These are phyloP conservation scores for Cryptomeria japonica DNA, from an alignment of 75 land plant species.

Conservation along the genomic window DNA sequence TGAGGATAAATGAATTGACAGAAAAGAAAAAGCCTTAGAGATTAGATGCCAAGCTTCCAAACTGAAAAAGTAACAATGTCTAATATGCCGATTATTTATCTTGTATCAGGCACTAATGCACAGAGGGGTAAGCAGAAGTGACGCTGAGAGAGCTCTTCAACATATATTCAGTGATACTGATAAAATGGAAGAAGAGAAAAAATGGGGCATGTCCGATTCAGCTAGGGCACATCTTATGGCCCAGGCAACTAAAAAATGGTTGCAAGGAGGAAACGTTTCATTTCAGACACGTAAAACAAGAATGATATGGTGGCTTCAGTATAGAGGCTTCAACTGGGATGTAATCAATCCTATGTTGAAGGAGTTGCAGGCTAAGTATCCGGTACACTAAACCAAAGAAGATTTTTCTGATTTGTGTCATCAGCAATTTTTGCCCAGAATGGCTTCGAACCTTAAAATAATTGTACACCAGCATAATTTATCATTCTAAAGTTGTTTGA, in stretches of 20 bases:
- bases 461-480: not conserved
- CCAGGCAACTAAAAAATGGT: conserved; percentile 74
- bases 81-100: not conserved
- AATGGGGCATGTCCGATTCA: conserved; percentile 56
- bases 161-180: conserved; percentile 48
- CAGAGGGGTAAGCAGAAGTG: conserved; percentile 54
- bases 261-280: conserved; percentile 38
- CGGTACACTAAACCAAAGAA: not conserved
- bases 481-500: not conserved
- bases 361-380: conserved; percentile 45
- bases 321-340: conserved; percentile 83
- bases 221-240: conserved; percentile 61
- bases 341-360: conserved; percentile 45
- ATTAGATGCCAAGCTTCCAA: not conserved
- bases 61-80: not conserved
- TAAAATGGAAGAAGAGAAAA: conserved; percentile 15
- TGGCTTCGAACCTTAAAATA: not conserved
- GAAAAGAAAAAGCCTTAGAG: not conserved
- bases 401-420: not conserved
- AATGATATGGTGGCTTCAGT: conserved; percentile 77
- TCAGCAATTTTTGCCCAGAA: not conserved
- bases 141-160: conserved; percentile 50
- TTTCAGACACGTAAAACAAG: conserved; percentile 64
- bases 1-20: not conserved
- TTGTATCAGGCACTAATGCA: conserved; percentile 52